phyloP scores from a whole-genome alignment of 1,139 yeast species.

The Hyphopichia burtonii region DNA sequence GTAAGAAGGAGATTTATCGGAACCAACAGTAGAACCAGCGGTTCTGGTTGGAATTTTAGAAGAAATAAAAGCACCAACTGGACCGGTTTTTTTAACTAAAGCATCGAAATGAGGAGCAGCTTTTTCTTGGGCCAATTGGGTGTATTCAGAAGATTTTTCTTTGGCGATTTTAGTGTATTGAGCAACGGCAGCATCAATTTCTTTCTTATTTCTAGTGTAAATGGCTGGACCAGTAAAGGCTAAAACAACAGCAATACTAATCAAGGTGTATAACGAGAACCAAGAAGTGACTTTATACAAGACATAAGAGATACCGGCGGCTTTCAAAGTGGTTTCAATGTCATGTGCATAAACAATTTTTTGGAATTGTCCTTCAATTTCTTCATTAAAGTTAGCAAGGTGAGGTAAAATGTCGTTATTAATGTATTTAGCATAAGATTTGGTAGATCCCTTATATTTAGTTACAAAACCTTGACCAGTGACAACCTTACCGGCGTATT shows the following conservation, averaged over 20 bases:
- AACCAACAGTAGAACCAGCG: conserved; percentile 68
- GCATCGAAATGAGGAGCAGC: conserved; percentile 45
- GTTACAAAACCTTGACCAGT: conserved; percentile 74
- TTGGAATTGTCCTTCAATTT: conserved; percentile 51
- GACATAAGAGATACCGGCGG: conserved; percentile 64
- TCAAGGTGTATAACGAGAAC: conserved; percentile 71
- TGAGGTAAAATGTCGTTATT: conserved; percentile 42
- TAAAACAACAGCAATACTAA: conserved; percentile 54
- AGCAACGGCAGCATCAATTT: conserved; percentile 74
- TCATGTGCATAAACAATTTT: conserved; percentile 65
- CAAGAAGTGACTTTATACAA: conserved; percentile 73
- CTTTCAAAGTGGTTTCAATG: conserved; percentile 67
- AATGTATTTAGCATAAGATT: conserved; percentile 40
- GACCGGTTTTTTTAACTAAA: conserved; percentile 60
- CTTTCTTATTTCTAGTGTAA: conserved; percentile 71
- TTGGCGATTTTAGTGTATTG: conserved; percentile 56
- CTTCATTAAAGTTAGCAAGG: conserved; percentile 41
- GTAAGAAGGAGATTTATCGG: conserved; percentile 32
- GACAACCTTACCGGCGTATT: conserved; percentile 62
- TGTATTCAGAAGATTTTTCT: conserved; percentile 53
- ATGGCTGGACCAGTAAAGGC: conserved; percentile 76
- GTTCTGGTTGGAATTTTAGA: conserved; percentile 68
- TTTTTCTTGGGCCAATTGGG: conserved; percentile 53
- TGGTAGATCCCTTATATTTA: conserved; percentile 54
- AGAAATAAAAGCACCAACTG: conserved; percentile 57